Base-by-base conservation (phyloP, 345 rosid genomes). In the Anacardium occidentale region DNA sequence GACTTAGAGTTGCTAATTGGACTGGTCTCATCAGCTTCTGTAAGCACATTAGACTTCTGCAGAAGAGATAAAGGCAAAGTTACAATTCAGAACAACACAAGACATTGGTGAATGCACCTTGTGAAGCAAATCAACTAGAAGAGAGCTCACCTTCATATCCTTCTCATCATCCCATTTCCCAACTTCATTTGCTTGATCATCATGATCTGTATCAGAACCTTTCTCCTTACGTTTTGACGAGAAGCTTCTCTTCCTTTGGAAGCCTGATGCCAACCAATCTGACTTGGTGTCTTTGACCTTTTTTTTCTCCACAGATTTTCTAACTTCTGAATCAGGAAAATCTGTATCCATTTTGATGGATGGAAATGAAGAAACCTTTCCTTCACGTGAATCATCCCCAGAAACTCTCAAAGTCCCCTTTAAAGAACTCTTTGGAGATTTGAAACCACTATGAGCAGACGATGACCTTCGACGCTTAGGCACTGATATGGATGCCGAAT, bases 391-490 rank as follows among this genome's bases (percentile, higher is more conserved):
- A 67, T 76, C 81, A 68, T 77, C 79, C 74, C 60, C 78, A 22
- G 83, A 77, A 70, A 70, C 79, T 77, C 69, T 82, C 32, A 57
- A 68, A 71, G 79, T 56, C 79, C 62, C 51, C 75, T 73, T 85
- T 65, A 78, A 66, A 77, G 64, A 66, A 81, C 82, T 84, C 61
- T 76, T 78, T 15, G 82, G 81, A 48, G 83, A 74, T 87, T 83
- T 90, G 73, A 76, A 79, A 78, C 85, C 82, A 78, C 87, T 78
- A 71, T 85, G 81, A 69, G 85, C 80, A 77, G 89, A 80, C 5
- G 82, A 83, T 57, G 97, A 90, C 77, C 91, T 83, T 75, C 83
- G 90, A 20, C 92, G 90, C 79, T 94, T 94, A 63, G 95, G 98
- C 65, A 90, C 87, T 62, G 86, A 79, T 54, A 79, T 77, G 52